Base-by-base conservation (phyloP, 2,329 filamentous ascomycete genomes). In the Stagonosporopsis tanaceti region DNA sequence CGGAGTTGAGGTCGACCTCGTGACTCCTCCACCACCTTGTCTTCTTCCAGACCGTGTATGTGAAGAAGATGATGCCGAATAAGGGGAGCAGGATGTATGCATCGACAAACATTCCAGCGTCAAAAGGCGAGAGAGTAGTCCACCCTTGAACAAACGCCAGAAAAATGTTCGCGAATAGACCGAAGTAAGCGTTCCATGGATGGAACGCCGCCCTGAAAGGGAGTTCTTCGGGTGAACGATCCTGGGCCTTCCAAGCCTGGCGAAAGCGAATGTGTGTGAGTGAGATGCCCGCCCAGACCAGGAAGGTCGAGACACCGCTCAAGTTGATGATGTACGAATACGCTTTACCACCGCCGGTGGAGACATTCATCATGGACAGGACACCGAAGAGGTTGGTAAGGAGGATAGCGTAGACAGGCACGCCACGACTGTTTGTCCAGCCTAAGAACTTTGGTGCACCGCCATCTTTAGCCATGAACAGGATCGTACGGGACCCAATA, bases 301-400 rank as follows among this genome's bases (percentile, higher is more conserved):
- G 72, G 68, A 91, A 91, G 0, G 88, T 90, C 35, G 87, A 87
- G 2, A 91, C 87, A 4, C 89, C 89, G 6, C 82, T 86, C 0
- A 91, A 78, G 66, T 89, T 90, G 67, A 91, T 85, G 57, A 92
- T 89, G 74, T 90, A 90, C 6, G 73, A 74, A 70, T 90, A 92
- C 0, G 87, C 88, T 59, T 84, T 81, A 40, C 84, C 82, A 0
- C 88, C 87, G 7, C 87, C 88, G 0, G 88, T 89, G 35, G 83
- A 87, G 32, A 89, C 76, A 65, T 91, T 91, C 85, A 91, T 89
- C 83, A 91, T 86, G n/a, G 86, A 85, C n/a, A 92, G 77, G 4
- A 87, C 82, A 9, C 89, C 90, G 53, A 90, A 88, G 1, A 87
- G 77, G 61, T 92, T 92, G 14, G 90, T 89, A 46, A 92, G 80